Conservation (phyloP, 331 rosid species). For the Malus hybrid region DNA sequence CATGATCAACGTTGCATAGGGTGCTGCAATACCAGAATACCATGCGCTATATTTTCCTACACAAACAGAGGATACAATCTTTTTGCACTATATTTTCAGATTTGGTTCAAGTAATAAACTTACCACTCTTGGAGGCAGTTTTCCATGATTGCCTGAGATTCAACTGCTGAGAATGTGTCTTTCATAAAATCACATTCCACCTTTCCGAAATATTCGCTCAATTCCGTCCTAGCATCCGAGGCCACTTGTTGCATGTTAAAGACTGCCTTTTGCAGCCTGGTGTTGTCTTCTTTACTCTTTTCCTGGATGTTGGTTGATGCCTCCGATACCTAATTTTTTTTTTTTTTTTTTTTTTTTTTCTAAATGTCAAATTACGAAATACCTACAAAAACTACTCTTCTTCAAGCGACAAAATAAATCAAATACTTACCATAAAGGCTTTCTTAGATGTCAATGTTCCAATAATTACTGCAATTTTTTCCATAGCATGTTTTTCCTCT, state of each 20-base stretch:
- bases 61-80: neutral
- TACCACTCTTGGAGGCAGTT: slow-evolving; percentile 59
- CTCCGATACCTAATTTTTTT: slow-evolving; percentile 49
- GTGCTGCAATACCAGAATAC: neutral
- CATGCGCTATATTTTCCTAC: neutral
- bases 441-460: slow-evolving; percentile 59
- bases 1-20: neutral
- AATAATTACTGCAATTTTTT: slow-evolving; percentile 54
- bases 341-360: neutral
- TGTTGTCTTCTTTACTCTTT: slow-evolving; percentile 35
- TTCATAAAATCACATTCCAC: slow-evolving; percentile 40
- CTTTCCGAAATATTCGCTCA: slow-evolving; percentile 34
- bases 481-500: slow-evolving; percentile 66
- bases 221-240: slow-evolving; percentile 39
- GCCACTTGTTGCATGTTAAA: slow-evolving; percentile 52
- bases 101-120: slow-evolving; percentile 3
- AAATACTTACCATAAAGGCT: slow-evolving; percentile 38
- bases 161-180: slow-evolving; percentile 39
- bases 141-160: slow-evolving; percentile 38
- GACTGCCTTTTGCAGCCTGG: slow-evolving; percentile 46
- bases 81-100: neutral
- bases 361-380: neutral
- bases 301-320: slow-evolving; percentile 54
- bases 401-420: neutral
- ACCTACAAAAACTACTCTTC: neutral